Conservation (phyloP, 2,329 filamentous ascomycete species). For the Leptographium procerum region DNA sequence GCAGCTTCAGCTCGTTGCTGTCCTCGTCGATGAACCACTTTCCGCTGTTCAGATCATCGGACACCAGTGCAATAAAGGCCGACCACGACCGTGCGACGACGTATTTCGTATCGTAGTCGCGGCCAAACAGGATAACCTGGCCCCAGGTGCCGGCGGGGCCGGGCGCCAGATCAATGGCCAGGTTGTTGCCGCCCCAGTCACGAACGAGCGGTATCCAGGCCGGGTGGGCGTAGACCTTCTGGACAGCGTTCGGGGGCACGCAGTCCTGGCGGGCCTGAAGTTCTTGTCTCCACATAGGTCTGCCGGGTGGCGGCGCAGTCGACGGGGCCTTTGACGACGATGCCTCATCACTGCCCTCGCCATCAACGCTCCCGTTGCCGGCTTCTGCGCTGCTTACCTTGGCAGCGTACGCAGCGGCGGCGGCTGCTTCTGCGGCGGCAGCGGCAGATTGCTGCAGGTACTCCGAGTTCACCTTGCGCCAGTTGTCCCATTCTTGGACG, state of each 20-base stretch:
- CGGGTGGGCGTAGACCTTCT: constrained; percentile 86
- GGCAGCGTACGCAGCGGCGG: constrained; percentile 48
- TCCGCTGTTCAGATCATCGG: constrained; percentile 81
- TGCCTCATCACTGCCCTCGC: constrained; percentile 46
- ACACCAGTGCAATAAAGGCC: constrained; percentile 71
- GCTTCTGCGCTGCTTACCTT: constrained; percentile 16
- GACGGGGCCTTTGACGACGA: constrained; percentile 54
- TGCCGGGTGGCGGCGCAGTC: constrained; percentile 29
- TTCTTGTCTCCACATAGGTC: constrained; percentile 71
- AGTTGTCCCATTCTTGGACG: constrained; percentile 94
- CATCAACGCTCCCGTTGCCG: constrained; percentile 38
- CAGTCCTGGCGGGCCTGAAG: constrained; percentile 76
- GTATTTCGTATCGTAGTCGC: constrained; percentile 98
- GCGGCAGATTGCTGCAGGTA: constrained; percentile 57
- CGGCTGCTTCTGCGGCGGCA: constrained; percentile 58
- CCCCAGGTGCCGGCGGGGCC: constrained; percentile 88
- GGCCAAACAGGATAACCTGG: constrained; percentile 90
- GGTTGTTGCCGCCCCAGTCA: constrained; percentile 97
- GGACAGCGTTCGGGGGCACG: constrained; percentile 74
- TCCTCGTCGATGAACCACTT: constrained; percentile 94
- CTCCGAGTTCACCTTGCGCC: constrained; percentile 86
- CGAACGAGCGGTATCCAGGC: constrained; percentile 93
- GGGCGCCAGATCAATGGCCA: constrained; percentile 85
- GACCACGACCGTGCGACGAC: constrained; percentile 90
- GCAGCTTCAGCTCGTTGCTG: constrained; percentile 76